Evolutionary conservation across 2,329 filamentous ascomycete genomes (phyloP), one percentile per base, ranked within the genome.

Genomic region (Pyrenophora seminiperda): DNA sequence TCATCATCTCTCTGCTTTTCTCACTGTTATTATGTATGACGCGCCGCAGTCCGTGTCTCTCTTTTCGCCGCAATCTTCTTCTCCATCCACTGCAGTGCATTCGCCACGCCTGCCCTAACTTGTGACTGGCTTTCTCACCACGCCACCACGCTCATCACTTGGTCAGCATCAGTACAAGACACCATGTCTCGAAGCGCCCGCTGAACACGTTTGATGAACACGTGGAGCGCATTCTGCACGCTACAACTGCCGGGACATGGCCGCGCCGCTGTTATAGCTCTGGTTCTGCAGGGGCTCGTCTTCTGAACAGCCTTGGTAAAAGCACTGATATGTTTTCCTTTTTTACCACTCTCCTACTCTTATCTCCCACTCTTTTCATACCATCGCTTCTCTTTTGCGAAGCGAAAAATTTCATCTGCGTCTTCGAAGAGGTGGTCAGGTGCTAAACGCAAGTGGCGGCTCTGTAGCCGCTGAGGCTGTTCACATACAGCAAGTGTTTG

Each of bases 391-490:
- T 13, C 7, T 31, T n/a, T 31, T n/a, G 14, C 7, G 14, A 13
- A 4, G 29, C 14, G 4, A 13, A 31, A 14, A 17, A 15, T 2
- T 18, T 3, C 5, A 7, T 18, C 10, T 10, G 7, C 32, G 18
- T 14, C 7, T 4, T 5, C n/a, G 2, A 17, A 17, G 14, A 17
- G 32, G 14, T 18, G 1, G 10, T 27, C 22, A 7, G 36, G 19
- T 30, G 40, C 36, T 4, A 20, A 38, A n/a, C 36, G 14, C 11
- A 24, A 7, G 47, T 47, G 53, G 53, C 46, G 50, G 50, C 18
- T 29, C 40, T 9, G 13, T 58, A 61, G 39, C 58, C 58, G 58
- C 58, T 41, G 52, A 47, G 53, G 45, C 43, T 52, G 38, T 22
- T 44, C 41, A 50, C 44, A 15, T 37, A 27, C 52, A 50, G 39